Conservation (phyloP, 441 rosid genomes). For the Adansonia madagascariensis region DNA sequence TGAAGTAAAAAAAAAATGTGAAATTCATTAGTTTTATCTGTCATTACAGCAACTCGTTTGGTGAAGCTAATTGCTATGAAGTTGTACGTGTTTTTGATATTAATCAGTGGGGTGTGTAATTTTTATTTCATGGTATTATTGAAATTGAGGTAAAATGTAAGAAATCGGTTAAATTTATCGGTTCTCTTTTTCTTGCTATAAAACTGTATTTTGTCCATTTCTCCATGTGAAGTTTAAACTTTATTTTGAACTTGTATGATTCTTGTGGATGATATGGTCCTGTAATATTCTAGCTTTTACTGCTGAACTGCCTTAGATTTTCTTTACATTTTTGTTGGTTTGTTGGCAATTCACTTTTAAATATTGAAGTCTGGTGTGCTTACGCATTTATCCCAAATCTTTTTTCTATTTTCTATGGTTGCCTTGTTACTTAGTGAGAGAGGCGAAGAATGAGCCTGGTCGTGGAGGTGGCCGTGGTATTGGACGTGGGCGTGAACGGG, state of each 20-base stretch:
- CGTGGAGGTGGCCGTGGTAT: slow-evolving; percentile 64
- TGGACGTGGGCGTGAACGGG: slow-evolving; percentile 45
- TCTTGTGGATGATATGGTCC: background rate
- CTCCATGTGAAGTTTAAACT: background rate
- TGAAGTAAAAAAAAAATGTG: background rate
- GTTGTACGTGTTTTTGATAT: background rate
- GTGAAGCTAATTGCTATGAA: background rate
- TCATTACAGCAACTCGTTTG: background rate
- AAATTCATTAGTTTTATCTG: background rate
- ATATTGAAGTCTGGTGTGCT: background rate
- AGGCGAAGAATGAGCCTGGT: slow-evolving; percentile 51
- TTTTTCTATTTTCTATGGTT: background rate
- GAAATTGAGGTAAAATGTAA: background rate
- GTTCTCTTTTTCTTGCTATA: background rate
- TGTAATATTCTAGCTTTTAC: background rate
- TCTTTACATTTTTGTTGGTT: background rate
- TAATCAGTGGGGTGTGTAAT: background rate
- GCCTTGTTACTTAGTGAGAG: slow-evolving; percentile 45
- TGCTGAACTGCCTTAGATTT: background rate
- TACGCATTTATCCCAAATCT: background rate
- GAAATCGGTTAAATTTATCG: background rate
- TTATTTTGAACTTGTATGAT: background rate
- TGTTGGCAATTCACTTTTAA: background rate
- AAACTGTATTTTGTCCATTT: background rate
- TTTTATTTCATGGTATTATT: background rate